Conservation (phyloP, 257 asterid species). For the Fraxinus americana region DNA sequence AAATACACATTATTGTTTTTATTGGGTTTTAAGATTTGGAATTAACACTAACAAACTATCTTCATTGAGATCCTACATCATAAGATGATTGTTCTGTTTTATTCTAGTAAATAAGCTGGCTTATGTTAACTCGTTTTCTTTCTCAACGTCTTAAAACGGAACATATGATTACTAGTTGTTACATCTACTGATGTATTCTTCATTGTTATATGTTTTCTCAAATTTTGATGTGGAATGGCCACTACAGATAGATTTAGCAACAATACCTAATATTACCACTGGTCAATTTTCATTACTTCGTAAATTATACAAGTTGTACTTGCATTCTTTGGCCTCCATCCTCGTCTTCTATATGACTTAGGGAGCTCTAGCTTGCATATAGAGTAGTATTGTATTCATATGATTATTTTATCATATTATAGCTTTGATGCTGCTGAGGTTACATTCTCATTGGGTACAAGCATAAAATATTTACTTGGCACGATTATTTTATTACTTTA, state of each 20-base stretch:
- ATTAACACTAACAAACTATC: background rate
- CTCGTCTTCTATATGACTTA: background rate
- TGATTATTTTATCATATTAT: too few species aligned
- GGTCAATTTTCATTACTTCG: background rate
- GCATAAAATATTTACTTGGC: background rate
- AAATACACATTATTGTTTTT: background rate
- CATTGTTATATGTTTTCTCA: background rate
- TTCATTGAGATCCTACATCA: background rate
- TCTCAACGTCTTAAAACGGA: background rate
- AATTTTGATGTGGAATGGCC: background rate
- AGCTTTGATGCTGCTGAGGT: background rate
- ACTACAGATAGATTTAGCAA: background rate
- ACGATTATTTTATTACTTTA: background rate
- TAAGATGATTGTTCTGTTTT: background rate
- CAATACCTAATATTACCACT: background rate
- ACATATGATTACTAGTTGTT: background rate
- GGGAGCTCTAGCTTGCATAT: background rate
- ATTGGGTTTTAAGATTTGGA: background rate
- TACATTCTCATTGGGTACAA: background rate
- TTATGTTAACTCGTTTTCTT: background rate
- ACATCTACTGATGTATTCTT: background rate
- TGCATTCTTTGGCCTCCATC: background rate
- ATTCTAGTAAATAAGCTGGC: background rate
- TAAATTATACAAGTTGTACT: background rate
- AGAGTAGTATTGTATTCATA: background rate